phyloP scores from a whole-genome alignment of 2,329 filamentous ascomycete genomes.

The Aspergillus sp. region DNA sequence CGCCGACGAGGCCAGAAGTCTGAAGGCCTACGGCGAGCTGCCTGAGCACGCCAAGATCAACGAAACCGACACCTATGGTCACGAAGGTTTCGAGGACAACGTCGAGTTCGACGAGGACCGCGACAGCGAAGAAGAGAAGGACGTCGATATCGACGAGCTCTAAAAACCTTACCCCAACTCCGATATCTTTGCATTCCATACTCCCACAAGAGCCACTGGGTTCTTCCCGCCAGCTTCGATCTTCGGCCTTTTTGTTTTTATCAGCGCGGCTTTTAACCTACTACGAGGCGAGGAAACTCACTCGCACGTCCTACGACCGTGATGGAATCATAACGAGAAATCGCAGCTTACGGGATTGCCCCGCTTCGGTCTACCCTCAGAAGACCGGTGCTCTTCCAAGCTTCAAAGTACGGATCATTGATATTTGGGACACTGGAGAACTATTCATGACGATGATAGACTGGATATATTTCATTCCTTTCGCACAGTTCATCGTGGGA shows the following conservation, averaged over 20 bases:
- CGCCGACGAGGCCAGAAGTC: conserved; percentile 87
- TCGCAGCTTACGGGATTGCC: conserved; percentile 13
- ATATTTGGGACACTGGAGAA: conserved; percentile 13
- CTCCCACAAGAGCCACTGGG: conserved; percentile 30
- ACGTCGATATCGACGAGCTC: conserved; percentile 95
- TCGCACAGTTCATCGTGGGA: conserved; percentile 17
- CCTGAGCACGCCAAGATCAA: conserved; percentile 99
- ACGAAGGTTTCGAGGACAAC: conserved; percentile 92
- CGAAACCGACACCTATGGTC: conserved; percentile 89
- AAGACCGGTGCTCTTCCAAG: conserved; percentile 18
- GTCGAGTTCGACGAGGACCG: conserved; percentile 98
- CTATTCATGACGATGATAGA: conserved; percentile 15
- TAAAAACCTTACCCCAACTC: conserved; percentile 49
- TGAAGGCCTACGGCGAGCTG: conserved; percentile 97
- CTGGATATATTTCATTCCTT: conserved; percentile 4
- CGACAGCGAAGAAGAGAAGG: conserved; percentile 68
- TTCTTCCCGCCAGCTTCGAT: conserved; percentile 17
- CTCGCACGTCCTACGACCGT: background rate
- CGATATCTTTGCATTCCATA: conserved; percentile 30
- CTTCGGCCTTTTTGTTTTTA: conserved; percentile 21
- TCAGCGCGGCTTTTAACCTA: conserved; percentile 11
- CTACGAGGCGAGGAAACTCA: conserved; percentile 4
- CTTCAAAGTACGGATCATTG: conserved; percentile 31
- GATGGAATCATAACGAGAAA: conserved; percentile 10
- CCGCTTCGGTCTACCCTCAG: conserved; percentile 16